A percentile compares a stretch with the other conserved stretches of the same genome.
Conservation (phyloP, 495 filamentous ascomycete genomes). For the Cairneyella variabilis region DNA sequence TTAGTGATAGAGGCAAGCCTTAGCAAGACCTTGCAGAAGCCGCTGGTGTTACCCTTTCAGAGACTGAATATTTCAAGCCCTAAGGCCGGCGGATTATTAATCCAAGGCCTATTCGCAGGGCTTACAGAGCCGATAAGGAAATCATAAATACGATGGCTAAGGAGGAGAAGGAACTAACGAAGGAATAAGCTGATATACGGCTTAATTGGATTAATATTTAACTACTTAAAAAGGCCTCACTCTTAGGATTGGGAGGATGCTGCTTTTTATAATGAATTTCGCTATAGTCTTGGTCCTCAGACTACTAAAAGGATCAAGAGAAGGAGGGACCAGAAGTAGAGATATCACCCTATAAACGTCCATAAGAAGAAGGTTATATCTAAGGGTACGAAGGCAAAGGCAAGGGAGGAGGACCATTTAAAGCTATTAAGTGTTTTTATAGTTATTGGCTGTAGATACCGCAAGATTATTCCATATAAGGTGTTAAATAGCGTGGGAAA, state of each 20-base stretch:
- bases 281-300: too few relatives aligned
- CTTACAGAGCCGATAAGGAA: constrained; percentile 5
- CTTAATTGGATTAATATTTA: background rate
- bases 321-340: too few relatives aligned
- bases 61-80: background rate
- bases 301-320: too few relatives aligned
- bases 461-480: constrained; percentile 2
- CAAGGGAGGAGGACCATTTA: too few relatives aligned
- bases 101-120: background rate
- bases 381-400: too few relatives aligned
- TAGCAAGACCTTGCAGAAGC: constrained; percentile 6
- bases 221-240: background rate
- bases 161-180: constrained; percentile 9
- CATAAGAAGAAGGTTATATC: too few relatives aligned
- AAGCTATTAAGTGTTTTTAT: too few relatives aligned
- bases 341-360: too few relatives aligned
- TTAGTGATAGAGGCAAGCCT: background rate
- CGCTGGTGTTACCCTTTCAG: background rate
- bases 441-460: too few relatives aligned
- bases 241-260: constrained; percentile 1
- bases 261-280: too few relatives aligned
- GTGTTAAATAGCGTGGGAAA: constrained; percentile 10
- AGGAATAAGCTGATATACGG: background rate
- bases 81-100: background rate
- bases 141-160: constrained; percentile 12